Evolutionary conservation across 2,329 filamentous ascomycete species (phyloP), one percentile per base, ranked within the genome.

Genomic region (Plectosphaerella cucumerina): DNA sequence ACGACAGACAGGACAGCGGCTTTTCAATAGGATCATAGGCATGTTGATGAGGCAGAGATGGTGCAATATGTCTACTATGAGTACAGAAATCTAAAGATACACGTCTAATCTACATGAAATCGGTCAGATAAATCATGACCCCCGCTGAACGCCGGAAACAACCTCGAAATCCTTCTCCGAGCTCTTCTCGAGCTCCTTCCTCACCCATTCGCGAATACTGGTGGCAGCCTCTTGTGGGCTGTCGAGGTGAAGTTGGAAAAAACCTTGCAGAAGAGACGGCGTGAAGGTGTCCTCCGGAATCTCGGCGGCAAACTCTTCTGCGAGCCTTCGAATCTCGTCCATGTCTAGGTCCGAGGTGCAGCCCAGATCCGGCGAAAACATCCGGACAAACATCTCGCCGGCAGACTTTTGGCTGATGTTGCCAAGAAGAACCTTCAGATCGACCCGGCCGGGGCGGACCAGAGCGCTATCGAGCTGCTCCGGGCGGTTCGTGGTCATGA

Each of bases 401-500:
- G 74, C 70, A 12, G 72, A 73, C 33, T 62, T 57, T n/a, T 56
- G 65, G 42, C 70, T 72, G 26, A 78, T 76, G 54, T 74, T 69
- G 26, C 70, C 71, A 47, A 90, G 82, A 14, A 73, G 65, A 9
- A 89, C 76, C 53, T 78, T 80, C 65, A 81, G 75, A 58, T 90
- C 86, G 1, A 90, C 80, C 2, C 86, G 74, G 0, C 86, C 86
- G 0, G 85, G 85, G 1, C 86, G 74, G 10, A 87, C 73, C 0
- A 90, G 71, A 0, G 85, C 85, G 2, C 74, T 68, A 59, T 89
- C 85, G 0, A 89, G 76, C 48, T 80, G 76, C 47, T 88, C 82
- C 0, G 79, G 77, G 47, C 79, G 75, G 59, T 89, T 90, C 23
- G 85, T 86, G 0, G 85, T 90, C 85, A 90, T 89, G 62, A 90